These are phyloP conservation scores for Nidularia sp. DNA, from an alignment of 768 basidiomycete species.

Conservation along the genomic window DNA sequence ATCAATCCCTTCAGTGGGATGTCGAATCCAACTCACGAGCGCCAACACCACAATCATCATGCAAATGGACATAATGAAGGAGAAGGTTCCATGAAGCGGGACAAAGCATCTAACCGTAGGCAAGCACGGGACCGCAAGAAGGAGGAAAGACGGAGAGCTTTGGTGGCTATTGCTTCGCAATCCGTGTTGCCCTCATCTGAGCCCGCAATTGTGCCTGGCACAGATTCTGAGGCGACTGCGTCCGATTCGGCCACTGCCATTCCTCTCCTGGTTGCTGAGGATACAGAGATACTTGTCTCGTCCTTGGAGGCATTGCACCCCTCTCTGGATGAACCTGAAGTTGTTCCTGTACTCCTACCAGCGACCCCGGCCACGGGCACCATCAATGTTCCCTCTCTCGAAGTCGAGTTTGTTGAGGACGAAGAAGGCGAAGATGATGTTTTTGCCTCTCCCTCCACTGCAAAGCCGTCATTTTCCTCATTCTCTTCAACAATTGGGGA, in stretches of 20 bases:
- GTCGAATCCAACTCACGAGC: constrained; percentile 7
- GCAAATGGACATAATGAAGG: constrained; percentile 8
- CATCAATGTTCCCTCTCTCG: neutral
- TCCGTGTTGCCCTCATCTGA: constrained; percentile 8
- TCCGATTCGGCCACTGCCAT: neutral
- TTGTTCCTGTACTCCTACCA: constrained; percentile 8
- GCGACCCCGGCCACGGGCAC: neutral
- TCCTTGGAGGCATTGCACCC: constrained; percentile 29
- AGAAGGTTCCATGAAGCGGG: constrained; percentile 1
- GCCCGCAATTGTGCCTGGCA: neutral
- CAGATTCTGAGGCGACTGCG: neutral
- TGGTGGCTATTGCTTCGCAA: constrained; percentile 23
- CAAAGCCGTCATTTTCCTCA: constrained; percentile 16
- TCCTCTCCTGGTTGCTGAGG: neutral
- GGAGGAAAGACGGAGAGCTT: constrained; percentile 38
- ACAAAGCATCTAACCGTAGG: constrained; percentile 34
- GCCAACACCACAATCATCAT: constrained; percentile 5
- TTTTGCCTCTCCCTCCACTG: constrained; percentile 26
- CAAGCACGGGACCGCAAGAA: constrained; percentile 47
- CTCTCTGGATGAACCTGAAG: neutral
- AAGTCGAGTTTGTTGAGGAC: neutral
- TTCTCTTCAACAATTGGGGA: constrained; percentile 19
- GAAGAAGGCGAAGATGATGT: constrained; percentile 31
- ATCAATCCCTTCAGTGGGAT: constrained; percentile 9
- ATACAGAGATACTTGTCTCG: constrained; percentile 20